Evolutionary conservation across 2,329 filamentous ascomycete genomes (phyloP), one percentile per base, ranked within the genome.

Genomic region (Aspergillus latus): DNA sequence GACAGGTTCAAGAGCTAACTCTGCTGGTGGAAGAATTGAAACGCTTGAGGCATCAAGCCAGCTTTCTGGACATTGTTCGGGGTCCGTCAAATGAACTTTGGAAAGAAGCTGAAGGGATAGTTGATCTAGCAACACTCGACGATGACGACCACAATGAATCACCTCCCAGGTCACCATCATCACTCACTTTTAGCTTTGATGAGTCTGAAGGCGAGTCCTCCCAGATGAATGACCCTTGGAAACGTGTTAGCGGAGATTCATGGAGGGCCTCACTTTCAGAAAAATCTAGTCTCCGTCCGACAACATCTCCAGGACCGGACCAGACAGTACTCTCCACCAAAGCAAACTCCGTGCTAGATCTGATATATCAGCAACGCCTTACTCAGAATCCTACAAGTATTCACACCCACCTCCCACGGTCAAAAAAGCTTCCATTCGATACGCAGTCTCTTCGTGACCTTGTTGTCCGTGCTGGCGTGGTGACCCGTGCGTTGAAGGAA

Each of bases 31-130:
- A 87, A 68, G 84, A 87, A 62, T 73, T 88, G 36, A 87, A 86
- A 65, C 82, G 84, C 52, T 77, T 87, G 56, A 79, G 81, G 21
- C 73, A 80, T 45, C 80, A 82, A 54, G 85, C 83, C 21, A 76
- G 76, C 37, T 69, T 75, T 39, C 73, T 86, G 43, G 76, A 79
- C 44, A 76, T 87, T 54, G 66, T 84, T 13, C 74, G 80, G 26
- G 82, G 82, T 2, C 73, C 78, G 2, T 80, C 83, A 26, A 75
- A 76, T 48, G 76, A 78, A 45, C 74, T 84, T 32, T 88, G 84
- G 84, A 80, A 82, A 64, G 84, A 87, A 68, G 84, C 86, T 15
- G 84, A 86, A 64, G 84, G 82, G 10, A 88, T 88, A 72, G 85
- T 88, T 56, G 84, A 86, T 61, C 75, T 88, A 49, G 85, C 85